These are phyloP conservation scores for Xylaria multiplex DNA, from an alignment of 2,329 filamentous ascomycete species.

Conservation along the genomic window DNA sequence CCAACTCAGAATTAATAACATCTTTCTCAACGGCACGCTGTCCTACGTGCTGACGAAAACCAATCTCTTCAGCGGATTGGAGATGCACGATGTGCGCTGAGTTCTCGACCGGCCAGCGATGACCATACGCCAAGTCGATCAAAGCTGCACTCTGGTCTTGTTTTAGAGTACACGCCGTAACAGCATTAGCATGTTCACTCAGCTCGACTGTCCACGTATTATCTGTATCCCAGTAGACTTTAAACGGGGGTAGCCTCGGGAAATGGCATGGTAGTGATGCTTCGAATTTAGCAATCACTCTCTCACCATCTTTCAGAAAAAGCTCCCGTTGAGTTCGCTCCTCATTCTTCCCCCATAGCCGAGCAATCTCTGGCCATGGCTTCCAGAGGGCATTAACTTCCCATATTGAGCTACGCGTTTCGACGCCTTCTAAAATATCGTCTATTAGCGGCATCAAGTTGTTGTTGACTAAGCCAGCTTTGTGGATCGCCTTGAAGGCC, in stretches of 20 bases:
- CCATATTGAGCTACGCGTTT: conserved; percentile 51
- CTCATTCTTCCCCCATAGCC: conserved; percentile 54
- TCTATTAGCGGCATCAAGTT: conserved; percentile 74
- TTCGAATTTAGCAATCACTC: conserved; percentile 52
- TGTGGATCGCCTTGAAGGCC: conserved; percentile 76
- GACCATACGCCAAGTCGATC: conserved; percentile 58
- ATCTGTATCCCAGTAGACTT: conserved; percentile 53
- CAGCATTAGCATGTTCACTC: conserved; percentile 30
- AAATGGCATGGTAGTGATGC: conserved; percentile 58
- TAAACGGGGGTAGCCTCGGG: conserved; percentile 50
- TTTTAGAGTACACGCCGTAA: conserved; percentile 25
- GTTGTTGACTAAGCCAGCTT: conserved; percentile 78
- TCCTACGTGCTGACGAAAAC: conserved; percentile 39
- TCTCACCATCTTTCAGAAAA: conserved; percentile 51
- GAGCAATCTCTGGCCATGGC: conserved; percentile 60
- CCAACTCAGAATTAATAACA: conserved; percentile 45
- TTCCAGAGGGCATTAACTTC: conserved; percentile 53
- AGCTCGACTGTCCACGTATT: conserved; percentile 53
- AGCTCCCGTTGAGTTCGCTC: conserved; percentile 49
- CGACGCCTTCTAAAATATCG: conserved; percentile 52
- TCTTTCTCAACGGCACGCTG: conserved; percentile 32
- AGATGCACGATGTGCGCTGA: conserved; percentile 58
- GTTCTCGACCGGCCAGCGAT: conserved; percentile 57
- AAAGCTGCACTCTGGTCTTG: conserved; percentile 59
- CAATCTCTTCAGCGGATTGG: conserved; percentile 40